Percentiles rank a stretch among this genome's conserved stretches.
Evolutionary conservation across 352 stramenopile genomes (phyloP).

Genomic region (Elongisporangium senticosum): DNA sequence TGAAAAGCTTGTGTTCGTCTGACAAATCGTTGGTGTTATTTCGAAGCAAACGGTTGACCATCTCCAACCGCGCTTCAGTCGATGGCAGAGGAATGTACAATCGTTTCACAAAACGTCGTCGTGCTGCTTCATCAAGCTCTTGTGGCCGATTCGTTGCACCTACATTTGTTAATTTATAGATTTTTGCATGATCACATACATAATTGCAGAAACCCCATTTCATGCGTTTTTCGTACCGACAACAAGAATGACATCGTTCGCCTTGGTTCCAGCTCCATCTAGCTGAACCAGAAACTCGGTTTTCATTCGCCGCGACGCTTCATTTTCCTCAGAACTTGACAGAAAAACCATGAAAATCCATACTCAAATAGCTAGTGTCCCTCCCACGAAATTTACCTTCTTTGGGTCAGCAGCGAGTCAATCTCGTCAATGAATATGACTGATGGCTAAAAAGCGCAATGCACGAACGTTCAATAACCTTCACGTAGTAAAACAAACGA

Average conservation of each 20-base stretch:
- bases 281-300: conserved; percentile 98
- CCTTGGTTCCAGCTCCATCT: conserved; percentile 91
- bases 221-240: conserved; percentile 40
- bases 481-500: not conserved
- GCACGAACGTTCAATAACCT: not conserved
- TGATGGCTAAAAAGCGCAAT: conserved; percentile 64
- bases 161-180: conserved; percentile 12
- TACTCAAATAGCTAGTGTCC: not conserved
- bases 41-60: conserved; percentile 90
- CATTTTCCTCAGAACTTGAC: conserved; percentile 92
- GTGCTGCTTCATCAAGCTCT: conserved; percentile 97
- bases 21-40: conserved; percentile 91
- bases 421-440: conserved; percentile 99
- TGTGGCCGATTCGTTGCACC: conserved; percentile 96
- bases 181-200: not conserved
- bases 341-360: not conserved
- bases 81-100: conserved; percentile 97
- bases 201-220: not conserved
- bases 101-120: conserved; percentile 95
- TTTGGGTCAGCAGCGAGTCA: conserved; percentile 96
- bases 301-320: conserved; percentile 96
- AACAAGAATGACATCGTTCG: conserved; percentile 88
- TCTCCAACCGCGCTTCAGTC: conserved; percentile 70
- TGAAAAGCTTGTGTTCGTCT: conserved; percentile 79
- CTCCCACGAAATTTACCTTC: conserved; percentile 47